These are phyloP conservation scores for Chaetomium olivaceum DNA, from an alignment of 2,329 filamentous ascomycete species.

Conservation along the genomic window DNA sequence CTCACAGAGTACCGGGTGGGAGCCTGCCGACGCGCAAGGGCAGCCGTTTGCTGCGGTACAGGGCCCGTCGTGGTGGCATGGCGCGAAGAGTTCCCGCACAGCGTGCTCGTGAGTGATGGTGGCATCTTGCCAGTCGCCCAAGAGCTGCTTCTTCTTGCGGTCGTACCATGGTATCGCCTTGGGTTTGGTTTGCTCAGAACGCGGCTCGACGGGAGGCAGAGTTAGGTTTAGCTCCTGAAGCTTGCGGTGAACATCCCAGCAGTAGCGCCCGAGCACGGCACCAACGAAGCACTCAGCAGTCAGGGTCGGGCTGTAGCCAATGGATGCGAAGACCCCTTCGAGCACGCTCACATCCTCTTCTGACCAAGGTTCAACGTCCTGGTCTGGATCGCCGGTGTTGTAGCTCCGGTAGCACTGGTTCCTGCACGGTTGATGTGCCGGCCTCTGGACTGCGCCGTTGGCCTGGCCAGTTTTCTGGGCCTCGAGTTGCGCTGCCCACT, in stretches of 20 bases:
- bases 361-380: constrained; percentile 46
- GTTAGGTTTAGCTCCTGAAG: constrained; percentile 44
- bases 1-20: constrained; percentile 61
- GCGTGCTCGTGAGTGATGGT: constrained; percentile 58
- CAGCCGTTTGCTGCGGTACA: constrained; percentile 61
- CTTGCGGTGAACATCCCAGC: constrained; percentile 53
- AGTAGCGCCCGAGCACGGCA: constrained; percentile 52
- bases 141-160: constrained; percentile 54
- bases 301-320: constrained; percentile 44
- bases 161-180: constrained; percentile 58
- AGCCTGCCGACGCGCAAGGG: constrained; percentile 58
- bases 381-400: constrained; percentile 37
- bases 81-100: constrained; percentile 58
- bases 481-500: constrained; percentile 37
- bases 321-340: constrained; percentile 48
- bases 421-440: constrained; percentile 37
- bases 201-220: constrained; percentile 33
- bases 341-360: constrained; percentile 52
- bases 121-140: constrained; percentile 57
- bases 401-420: constrained; percentile 48
- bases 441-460: constrained; percentile 18
- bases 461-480: constrained; percentile 15
- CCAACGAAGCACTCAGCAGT: constrained; percentile 52
- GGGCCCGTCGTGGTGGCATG: constrained; percentile 69
- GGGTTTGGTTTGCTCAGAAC: constrained; percentile 39